These are phyloP conservation scores for Giardia duodenalis DNA, from an alignment of 208 protist genomes.

Conservation along the genomic window DNA sequence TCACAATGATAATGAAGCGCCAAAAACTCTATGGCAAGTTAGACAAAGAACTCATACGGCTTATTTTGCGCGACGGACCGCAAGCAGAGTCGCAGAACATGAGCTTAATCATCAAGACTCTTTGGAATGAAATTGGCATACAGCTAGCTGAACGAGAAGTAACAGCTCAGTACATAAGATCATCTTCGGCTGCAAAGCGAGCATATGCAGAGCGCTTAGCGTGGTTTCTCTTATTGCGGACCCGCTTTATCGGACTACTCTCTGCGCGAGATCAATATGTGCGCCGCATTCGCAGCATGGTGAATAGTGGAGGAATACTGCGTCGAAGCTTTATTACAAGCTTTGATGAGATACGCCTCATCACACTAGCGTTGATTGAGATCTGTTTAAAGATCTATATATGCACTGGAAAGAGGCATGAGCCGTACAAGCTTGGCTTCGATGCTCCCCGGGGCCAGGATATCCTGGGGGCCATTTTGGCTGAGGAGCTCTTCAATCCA, in stretches of 20 bases:
- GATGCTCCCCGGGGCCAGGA: not conserved
- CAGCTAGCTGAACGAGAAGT: not conserved
- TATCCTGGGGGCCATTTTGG: not conserved
- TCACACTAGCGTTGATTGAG: not conserved
- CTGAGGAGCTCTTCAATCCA: not conserved
- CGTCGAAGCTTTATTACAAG: not conserved
- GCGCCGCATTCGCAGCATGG: not conserved
- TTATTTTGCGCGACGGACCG: not conserved
- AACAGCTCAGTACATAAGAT: not conserved
- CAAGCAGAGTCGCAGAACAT: not conserved
- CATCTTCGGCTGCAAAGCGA: not conserved
- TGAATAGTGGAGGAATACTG: not conserved
- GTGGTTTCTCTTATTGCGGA: not conserved
- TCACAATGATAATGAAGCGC: too few species aligned
- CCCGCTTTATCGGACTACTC: not conserved
- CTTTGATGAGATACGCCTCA: not conserved
- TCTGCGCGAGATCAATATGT: not conserved
- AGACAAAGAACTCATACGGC: not conserved
- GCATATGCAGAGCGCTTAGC: not conserved
- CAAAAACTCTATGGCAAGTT: not conserved
- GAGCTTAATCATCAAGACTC: not conserved
- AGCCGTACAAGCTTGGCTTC: not conserved
- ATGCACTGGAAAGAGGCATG: not conserved
- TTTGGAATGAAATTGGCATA: not conserved
- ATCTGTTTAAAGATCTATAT: not conserved